Base-by-base conservation (phyloP, 805 yeast species). In the Yarrowia sp. region DNA sequence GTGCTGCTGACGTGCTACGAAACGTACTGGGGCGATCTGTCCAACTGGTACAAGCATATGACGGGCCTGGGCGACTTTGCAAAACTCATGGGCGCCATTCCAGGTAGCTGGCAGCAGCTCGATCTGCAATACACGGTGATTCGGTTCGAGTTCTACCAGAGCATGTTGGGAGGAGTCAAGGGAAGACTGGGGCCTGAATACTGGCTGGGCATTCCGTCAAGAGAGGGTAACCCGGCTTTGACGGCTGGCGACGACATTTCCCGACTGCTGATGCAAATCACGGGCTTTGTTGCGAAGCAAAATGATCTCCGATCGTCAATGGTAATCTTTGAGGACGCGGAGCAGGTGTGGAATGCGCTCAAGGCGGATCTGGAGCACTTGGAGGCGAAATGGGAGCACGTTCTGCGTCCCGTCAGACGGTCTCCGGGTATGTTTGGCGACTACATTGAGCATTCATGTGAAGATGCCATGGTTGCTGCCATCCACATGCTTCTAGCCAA, bases 21-120 rank as follows among this genome's bases (percentile, higher is more conserved):
- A 20, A 61, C 66, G 15, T 61, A 61, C 46, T 61, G 66, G 66
- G 66, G 66, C 36, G 55, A 61, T 20, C 36, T 61, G 36, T 38
- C 66, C 44, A 61, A 61, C 46, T 61, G 66, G 66, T 61, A 61
- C 46, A 61, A 47, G 36, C 66, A 61, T 46, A 61, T 61, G 66
- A 17, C 55, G 2, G 66, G 66, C n/a, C 38, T 61, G 14, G 53
- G 55, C 19, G 55, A 61, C 55, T 61, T 61, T 61, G 66, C 66
- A 14, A 61, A 61, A 38, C 66, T 61, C 38, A 46, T 61, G 66
- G 55, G 55, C 8, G 19, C 55, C 44, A 61, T 46, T 38, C 55
- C 42, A 13, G 66, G 43, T 10, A 36, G 30, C 36, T 33, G 46
- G 49, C 55, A 44, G 55, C 66, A 61, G 24, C 55, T 46, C 20